Conservation (phyloP, 2,329 filamentous ascomycete species). For the Neophaeococcomyces aloes region DNA sequence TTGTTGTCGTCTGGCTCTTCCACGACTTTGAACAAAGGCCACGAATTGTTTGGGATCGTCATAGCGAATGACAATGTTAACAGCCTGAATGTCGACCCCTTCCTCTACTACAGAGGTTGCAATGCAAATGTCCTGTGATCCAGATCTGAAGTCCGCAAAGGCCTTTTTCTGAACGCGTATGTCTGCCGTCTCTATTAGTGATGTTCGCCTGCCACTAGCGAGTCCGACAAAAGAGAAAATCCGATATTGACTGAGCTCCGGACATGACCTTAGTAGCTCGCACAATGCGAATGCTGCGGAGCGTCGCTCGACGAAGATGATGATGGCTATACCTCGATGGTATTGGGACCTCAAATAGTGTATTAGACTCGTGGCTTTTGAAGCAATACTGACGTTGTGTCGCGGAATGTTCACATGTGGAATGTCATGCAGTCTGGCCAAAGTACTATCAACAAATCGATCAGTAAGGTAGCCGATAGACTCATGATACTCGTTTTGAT, state of each 20-base stretch:
- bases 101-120: constrained; percentile 51
- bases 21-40: constrained; percentile 55
- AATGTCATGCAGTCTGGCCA: background rate
- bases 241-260: constrained; percentile 32
- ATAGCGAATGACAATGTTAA: constrained; percentile 55
- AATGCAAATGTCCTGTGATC: constrained; percentile 47
- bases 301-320: constrained; percentile 59
- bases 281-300: constrained; percentile 51
- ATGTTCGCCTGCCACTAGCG: constrained; percentile 33
- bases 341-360: constrained; percentile 39
- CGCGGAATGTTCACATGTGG: background rate
- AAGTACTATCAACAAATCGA: constrained; percentile 19
- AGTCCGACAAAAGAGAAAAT: constrained; percentile 45
- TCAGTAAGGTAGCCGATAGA: constrained; percentile 29
- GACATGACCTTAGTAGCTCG: constrained; percentile 46
- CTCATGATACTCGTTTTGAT: constrained; percentile 28
- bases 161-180: constrained; percentile 38
- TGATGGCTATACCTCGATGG: constrained; percentile 41
- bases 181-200: constrained; percentile 37
- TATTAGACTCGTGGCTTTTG: constrained; percentile 48
- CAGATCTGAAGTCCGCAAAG: constrained; percentile 44
- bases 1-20: constrained; percentile 48
- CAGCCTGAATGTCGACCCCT: constrained; percentile 52
- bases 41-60: constrained; percentile 51
- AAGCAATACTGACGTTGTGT: background rate